Evolutionary conservation across 345 rosid genomes (phyloP), one percentile per base, ranked within the genome.

Genomic region (Ceriops decandra): DNA sequence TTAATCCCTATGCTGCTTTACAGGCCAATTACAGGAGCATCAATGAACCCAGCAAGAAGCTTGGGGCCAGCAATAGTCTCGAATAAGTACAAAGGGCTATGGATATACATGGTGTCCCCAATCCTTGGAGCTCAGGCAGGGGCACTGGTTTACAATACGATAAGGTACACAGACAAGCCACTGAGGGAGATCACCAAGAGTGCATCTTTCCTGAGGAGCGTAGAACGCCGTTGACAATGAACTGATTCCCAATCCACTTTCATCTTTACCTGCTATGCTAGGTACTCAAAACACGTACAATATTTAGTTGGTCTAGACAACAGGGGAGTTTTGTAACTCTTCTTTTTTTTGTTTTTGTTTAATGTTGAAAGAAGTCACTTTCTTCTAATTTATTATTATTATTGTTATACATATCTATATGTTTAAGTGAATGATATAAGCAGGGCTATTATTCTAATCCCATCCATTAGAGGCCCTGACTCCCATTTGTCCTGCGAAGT

Each of bases 31-130:
- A 80, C 96, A 19, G 96, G 96, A 67, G 96, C 96, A 35, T 90
- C 96, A 6, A 90, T 90, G 96, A 90, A 90, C 64, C 96, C 96
- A 27, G 93, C 90, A 72, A 80, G 98, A 70, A 89, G 89, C 75
- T 77, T 91, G 77, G 98, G 98, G 52, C 97, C 97, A 0, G 98
- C 97, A 59, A 75, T 93, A 4, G 91, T 85, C 2, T 91, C 76
- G 0, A 66, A 58, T 26, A 63, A 86, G 42, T 91, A 77, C 74
- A 78, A 27, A 58, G 93, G 92, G 10, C 3, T 95, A 57, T 95
- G 97, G 98, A 74, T 92, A 19, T 95, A 92, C 71, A 61, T 90
- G 1, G 66, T 64, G 1, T 36, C 91, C 0, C 96, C 99, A 3
- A 71, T 65, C 1, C 82, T 90, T 9, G 98, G 98, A 19, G 98